These are phyloP conservation scores for Wickerhamomyces chaumierensis DNA, from an alignment of 805 yeast species.

Conservation along the genomic window DNA sequence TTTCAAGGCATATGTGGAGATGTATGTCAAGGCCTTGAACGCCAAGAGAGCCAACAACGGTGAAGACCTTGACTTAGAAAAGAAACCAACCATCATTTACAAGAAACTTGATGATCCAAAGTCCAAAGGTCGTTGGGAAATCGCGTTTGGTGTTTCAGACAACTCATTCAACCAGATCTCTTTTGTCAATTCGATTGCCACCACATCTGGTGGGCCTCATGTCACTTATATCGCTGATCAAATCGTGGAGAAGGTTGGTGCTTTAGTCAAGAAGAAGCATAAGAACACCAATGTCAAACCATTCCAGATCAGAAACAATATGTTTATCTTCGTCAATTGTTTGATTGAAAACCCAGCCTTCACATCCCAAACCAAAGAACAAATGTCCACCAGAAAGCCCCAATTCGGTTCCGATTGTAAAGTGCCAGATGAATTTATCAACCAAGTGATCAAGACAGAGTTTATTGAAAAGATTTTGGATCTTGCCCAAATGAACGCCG, in stretches of 20 bases:
- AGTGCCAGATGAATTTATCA: slow-evolving; percentile 69
- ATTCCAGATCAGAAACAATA: slow-evolving; percentile 78
- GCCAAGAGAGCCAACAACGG: slow-evolving; percentile 23
- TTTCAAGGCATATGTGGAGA: slow-evolving; percentile 81
- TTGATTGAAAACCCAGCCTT: slow-evolving; percentile 93
- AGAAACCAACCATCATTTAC: slow-evolving; percentile 57
- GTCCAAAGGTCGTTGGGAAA: slow-evolving; percentile 64
- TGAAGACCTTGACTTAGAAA: slow-evolving; percentile 24
- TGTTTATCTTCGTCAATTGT: slow-evolving; percentile 87
- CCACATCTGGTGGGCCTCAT: slow-evolving; percentile 95
- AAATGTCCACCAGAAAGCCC: slow-evolving; percentile 74
- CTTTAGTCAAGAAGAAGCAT: slow-evolving; percentile 59
- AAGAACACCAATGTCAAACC: slow-evolving; percentile 65
- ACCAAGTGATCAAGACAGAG: slow-evolving; percentile 64
- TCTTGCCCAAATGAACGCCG: slow-evolving; percentile 82
- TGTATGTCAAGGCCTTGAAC: slow-evolving; percentile 73
- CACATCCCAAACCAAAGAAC: slow-evolving; percentile 96
- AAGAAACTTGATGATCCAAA: slow-evolving; percentile 56
- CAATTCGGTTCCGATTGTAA: slow-evolving; percentile 83
- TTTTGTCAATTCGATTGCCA: slow-evolving; percentile 94
- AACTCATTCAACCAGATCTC: slow-evolving; percentile 88
- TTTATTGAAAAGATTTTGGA: slow-evolving; percentile 57
- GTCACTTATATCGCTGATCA: slow-evolving; percentile 80
- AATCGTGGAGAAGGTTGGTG: slow-evolving; percentile 66
- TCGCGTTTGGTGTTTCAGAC: slow-evolving; percentile 90